phyloP scores from a whole-genome alignment of 306 rosid species.

The Ziziphus jujuba region DNA sequence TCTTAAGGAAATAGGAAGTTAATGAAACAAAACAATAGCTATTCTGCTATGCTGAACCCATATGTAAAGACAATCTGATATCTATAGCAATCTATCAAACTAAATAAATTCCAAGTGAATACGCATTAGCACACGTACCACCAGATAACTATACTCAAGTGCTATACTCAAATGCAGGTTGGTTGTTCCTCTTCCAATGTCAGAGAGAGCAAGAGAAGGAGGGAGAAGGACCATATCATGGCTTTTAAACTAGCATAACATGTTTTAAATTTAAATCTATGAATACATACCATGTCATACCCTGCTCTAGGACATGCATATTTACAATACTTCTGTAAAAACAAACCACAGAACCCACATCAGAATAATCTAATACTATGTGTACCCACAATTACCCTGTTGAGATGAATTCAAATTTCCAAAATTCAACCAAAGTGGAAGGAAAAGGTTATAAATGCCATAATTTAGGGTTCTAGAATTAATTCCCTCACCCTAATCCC shows the following conservation, averaged over 20 bases:
- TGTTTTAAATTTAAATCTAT: background rate
- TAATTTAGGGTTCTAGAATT: background rate
- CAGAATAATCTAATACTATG: background rate
- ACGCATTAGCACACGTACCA: conserved; percentile 1
- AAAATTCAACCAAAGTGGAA: background rate
- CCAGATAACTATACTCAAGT: background rate
- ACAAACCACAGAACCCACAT: background rate
- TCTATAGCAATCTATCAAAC: background rate
- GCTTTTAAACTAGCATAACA: background rate
- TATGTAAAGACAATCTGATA: background rate
- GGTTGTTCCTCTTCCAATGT: background rate
- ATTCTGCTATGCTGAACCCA: background rate
- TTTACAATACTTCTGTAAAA: background rate
- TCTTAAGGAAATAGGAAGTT: conserved; percentile 2
- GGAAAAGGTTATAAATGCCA: background rate
- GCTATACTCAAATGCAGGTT: background rate
- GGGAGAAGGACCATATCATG: background rate
- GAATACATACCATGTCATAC: conserved; percentile 5
- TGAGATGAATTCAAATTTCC: conserved; percentile 1
- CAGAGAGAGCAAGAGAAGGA: background rate
- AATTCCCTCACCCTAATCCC: background rate
- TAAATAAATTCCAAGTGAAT: background rate
- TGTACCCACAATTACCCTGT: background rate
- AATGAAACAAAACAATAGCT: background rate
- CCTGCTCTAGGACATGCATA: background rate